Evolutionary conservation across 1,139 yeast genomes (phyloP), one percentile per base, ranked within the genome.

Genomic region (Nakaseomyces bracarensis): DNA sequence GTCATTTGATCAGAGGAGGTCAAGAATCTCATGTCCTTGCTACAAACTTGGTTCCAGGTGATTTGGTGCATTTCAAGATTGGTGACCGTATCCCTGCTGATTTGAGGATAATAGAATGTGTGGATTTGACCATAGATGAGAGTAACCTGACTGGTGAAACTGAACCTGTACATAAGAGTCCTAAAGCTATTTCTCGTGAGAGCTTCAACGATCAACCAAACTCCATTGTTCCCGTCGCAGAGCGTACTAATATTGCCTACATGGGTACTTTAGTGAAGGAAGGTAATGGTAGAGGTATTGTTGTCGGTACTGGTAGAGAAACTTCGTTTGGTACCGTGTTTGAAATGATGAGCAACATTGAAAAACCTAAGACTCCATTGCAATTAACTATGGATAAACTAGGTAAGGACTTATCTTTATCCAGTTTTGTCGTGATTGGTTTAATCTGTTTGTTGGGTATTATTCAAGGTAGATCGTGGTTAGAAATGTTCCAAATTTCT

Each of bases 51-150:
- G 97, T 91, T 20, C 97, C 97, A 2, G 98, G 97, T 40, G 97
- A 91, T 61, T 66, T 91, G 58, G 94, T 91, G 29, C 83, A 79
- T 55, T 84, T 91, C 55, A 64, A 79, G 33, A 91, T 86, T 44
- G 98, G 98, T 52, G 98, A 91, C 63, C 73, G 96, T 50, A 81
- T 91, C 43, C 97, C 98, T 1, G 97, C 97, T 0, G 97, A 91
- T 63, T 67, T 89, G 35, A 74, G 97, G 56, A 70, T 91, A 45
- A 72, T 79, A 2, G 81, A 82, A 46, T 77, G 94, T 1, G 82
- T 77, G 18, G 91, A 86, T 56, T 70, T 91, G 50, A 68, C 81
- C 25, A 78, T 91, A 46, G 97, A 89, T 65, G 97, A 91, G 64
- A 79, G 93, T 64, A 86, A 86, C 59, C 71, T 91, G 52, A 91